These are phyloP conservation scores for Mycena filopes DNA, from an alignment of 768 basidiomycete species.

Conservation along the genomic window DNA sequence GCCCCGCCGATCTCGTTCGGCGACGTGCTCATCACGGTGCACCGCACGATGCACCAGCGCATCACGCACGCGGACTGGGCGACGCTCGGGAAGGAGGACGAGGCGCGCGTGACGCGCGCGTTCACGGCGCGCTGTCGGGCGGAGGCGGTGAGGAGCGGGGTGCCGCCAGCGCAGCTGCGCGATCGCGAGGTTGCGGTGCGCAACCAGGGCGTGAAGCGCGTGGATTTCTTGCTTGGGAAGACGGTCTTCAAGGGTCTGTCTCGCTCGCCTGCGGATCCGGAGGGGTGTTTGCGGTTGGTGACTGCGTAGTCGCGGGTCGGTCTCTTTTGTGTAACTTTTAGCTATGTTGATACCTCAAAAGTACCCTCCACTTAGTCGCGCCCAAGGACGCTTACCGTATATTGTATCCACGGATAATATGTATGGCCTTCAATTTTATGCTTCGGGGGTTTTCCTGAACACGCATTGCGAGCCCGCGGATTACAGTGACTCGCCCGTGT, in stretches of 20 bases:
- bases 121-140: slow-evolving; percentile 21
- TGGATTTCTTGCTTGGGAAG: slow-evolving; percentile 50
- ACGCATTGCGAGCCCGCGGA: too few species aligned
- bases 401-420: too few species aligned
- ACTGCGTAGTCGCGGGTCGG: background rate
- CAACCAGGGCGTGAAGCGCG: slow-evolving; percentile 48
- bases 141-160: slow-evolving; percentile 46
- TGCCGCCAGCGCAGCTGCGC: slow-evolving; percentile 43
- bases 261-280: slow-evolving; percentile 34
- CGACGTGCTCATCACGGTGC: slow-evolving; percentile 25
- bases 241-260: slow-evolving; percentile 50
- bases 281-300: slow-evolving; percentile 8
- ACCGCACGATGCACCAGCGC: slow-evolving; percentile 37
- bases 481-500: too few species aligned
- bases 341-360: too few species aligned
- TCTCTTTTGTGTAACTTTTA: too few species aligned
- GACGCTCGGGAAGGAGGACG: slow-evolving; percentile 39
- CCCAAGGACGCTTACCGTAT: too few species aligned
- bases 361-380: too few species aligned
- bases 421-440: too few species aligned
- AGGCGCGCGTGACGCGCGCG: slow-evolving; percentile 21
- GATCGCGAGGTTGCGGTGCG: slow-evolving; percentile 44
- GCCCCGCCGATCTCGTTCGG: slow-evolving; percentile 23
- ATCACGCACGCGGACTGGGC: slow-evolving; percentile 41
- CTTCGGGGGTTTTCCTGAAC: too few species aligned